These are phyloP conservation scores for Vachellia pachyceras DNA, from an alignment of 306 rosid species.

Conservation along the genomic window DNA sequence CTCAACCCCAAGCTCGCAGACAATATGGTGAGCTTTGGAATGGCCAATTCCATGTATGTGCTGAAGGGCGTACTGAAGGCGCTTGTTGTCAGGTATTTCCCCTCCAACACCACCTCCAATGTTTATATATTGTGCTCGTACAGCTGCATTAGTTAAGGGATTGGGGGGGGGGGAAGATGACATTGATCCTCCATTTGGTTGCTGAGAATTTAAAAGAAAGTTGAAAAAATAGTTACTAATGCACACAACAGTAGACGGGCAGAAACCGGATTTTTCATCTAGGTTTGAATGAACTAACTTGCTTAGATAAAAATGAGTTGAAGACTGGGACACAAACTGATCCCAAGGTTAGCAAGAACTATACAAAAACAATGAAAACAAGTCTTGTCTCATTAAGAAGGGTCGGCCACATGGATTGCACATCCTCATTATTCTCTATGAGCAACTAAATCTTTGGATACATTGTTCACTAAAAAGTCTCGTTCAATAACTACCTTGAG, in stretches of 20 bases:
- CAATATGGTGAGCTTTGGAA: conserved; percentile 63
- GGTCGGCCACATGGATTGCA: not conserved
- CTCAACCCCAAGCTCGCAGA: conserved; percentile 62
- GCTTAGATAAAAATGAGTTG: not conserved
- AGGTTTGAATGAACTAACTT: not conserved
- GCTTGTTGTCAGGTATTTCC: conserved; percentile 76
- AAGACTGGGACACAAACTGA: not conserved
- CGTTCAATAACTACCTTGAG: not conserved
- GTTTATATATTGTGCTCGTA: conserved; percentile 49
- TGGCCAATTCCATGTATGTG: conserved; percentile 73
- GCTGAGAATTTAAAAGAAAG: not conserved
- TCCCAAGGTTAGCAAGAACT: not conserved
- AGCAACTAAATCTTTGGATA: not conserved
- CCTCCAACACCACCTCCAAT: conserved; percentile 77
- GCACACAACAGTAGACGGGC: not conserved
- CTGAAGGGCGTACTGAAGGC: conserved; percentile 68
- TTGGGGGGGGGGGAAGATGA: not conserved
- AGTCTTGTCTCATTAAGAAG: not conserved
- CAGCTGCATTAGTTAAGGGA: conserved; percentile 45
- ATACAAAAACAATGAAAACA: not conserved
- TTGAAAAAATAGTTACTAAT: not conserved
- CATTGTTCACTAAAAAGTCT: not conserved
- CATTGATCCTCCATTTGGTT: not conserved
- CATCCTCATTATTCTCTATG: not conserved
- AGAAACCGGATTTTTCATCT: not conserved